Conservation (phyloP, 108 stramenopile species). For the Pseudonitzschia delicatissima region DNA sequence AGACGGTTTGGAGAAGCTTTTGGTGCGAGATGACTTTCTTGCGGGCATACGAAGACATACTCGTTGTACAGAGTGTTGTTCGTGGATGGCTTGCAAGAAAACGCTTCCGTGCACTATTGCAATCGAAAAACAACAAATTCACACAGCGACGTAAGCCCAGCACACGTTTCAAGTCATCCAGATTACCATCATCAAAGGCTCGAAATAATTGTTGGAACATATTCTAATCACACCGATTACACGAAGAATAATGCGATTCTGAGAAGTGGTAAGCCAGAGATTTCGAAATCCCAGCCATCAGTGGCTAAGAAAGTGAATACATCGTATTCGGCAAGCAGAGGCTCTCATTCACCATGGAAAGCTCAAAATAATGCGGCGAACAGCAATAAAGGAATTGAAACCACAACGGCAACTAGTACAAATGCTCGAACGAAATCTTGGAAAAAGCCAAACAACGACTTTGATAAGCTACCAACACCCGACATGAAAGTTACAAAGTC, state of each 20-base stretch:
- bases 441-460: no score
- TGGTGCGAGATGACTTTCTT: slow-evolving; percentile 56
- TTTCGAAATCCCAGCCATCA: no score
- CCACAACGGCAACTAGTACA: no score
- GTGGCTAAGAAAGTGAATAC: no score
- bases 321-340: no score
- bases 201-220: neutral
- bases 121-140: neutral
- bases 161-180: neutral
- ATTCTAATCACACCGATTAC: neutral
- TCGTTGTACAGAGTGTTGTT: slow-evolving; percentile 62
- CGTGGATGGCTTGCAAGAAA: slow-evolving; percentile 51
- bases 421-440: no score
- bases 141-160: neutral
- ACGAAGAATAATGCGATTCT: neutral
- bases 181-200: neutral
- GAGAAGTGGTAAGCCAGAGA: neutral
- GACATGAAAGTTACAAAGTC: no score
- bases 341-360: no score
- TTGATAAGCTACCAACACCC: no score
- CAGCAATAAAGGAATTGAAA: no score
- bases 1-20: slow-evolving; percentile 56
- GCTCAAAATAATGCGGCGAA: no score
- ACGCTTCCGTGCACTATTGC: slow-evolving; percentile 11
- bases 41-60: slow-evolving; percentile 50